Evolutionary conservation across 2,329 filamentous ascomycete species (phyloP), one percentile per base, ranked within the genome.

Genomic region (Penicillium sp.): DNA sequence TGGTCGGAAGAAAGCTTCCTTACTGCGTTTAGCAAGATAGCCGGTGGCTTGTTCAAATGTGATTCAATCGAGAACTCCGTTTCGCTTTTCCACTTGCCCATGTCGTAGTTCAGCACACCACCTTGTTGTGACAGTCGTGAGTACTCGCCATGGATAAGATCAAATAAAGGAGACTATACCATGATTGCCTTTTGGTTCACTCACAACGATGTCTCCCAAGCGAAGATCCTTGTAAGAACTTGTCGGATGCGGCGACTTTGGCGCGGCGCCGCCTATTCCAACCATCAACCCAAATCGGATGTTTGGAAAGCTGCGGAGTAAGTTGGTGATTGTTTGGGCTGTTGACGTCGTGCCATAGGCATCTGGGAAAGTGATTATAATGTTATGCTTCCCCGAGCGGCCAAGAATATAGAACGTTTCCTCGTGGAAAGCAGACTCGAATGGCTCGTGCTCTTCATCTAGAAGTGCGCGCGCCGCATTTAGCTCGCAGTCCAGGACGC

Each of bases 351-450:
- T 56, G 8, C 54, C 47, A 23, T 56, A 51, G 30, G 33, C 16
- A 5, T 8, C 16, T 16, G 62, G 42, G 48, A 56, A 64, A 20
- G 63, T 60, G n/a, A 64, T 59, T 8, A 57, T 60, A 20, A 65
- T 51, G 30, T 64, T 61, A 45, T 64, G 61, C 8, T 26, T 23
- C 20, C 45, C 45, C 8, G 43, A 20, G 21, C 52, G 43, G 20
- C 52, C 45, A 26, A 55, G 33, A 23, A 48, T 24, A 23, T 55
- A 55, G 45, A 20, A 42, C 23, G 42, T 49, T n/a, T 55, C 30
- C 5, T 55, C 26, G 8, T 42, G 16, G 21, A 38, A 28, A 21
- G 28, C 24, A 30, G 26, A 21, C 20, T 33, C 43, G 1, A 55
- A 45, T 23, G 16, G 21, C 20, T 55, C 45, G 23, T 55, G 52